These are phyloP conservation scores for Naganishia sp. DNA, from an alignment of 1,284 basidiomycete genomes.

Conservation along the genomic window DNA sequence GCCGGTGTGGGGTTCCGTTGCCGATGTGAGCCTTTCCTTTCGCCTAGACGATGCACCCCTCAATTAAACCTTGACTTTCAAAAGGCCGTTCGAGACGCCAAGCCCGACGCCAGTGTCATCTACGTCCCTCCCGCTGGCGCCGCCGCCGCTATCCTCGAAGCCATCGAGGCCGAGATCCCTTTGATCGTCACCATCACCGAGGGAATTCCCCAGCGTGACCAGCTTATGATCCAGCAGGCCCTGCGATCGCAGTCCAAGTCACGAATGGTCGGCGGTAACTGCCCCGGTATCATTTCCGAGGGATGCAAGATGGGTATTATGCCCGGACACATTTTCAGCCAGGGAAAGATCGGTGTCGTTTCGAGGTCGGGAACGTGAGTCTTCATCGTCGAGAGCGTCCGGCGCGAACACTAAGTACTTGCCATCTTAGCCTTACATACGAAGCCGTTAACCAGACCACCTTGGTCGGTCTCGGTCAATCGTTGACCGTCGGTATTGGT, in stretches of 20 bases:
- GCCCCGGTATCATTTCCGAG: constrained; percentile 94
- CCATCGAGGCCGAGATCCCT: constrained; percentile 94
- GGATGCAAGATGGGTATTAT: constrained; percentile 99
- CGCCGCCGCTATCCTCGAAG: constrained; percentile 93
- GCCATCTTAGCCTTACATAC: constrained; percentile 47
- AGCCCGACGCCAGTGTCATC: constrained; percentile 89
- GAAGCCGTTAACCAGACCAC: constrained; percentile 69
- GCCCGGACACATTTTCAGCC: constrained; percentile 94
- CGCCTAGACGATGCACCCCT: neutral
- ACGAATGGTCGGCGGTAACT: constrained; percentile 88
- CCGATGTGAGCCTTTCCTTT: constrained; percentile 63
- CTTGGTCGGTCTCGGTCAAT: constrained; percentile 92
- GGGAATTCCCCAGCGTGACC: constrained; percentile 93
- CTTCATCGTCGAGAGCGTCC: neutral
- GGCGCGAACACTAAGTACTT: neutral
- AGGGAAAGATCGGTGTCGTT: constrained; percentile 94
- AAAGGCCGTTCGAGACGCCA: constrained; percentile 77
- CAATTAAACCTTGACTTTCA: neutral
- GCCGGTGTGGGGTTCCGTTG: constrained; percentile 90
- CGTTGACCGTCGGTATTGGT: constrained; percentile 94
- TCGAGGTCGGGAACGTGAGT: constrained; percentile 84
- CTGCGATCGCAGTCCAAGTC: constrained; percentile 92
- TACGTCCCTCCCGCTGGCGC: constrained; percentile 93
- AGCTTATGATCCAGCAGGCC: constrained; percentile 90
- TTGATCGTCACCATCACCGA: constrained; percentile 97